These are phyloP conservation scores for Exophiala dermatitidis DNA, from an alignment of 2,329 filamentous ascomycete genomes.

Conservation along the genomic window DNA sequence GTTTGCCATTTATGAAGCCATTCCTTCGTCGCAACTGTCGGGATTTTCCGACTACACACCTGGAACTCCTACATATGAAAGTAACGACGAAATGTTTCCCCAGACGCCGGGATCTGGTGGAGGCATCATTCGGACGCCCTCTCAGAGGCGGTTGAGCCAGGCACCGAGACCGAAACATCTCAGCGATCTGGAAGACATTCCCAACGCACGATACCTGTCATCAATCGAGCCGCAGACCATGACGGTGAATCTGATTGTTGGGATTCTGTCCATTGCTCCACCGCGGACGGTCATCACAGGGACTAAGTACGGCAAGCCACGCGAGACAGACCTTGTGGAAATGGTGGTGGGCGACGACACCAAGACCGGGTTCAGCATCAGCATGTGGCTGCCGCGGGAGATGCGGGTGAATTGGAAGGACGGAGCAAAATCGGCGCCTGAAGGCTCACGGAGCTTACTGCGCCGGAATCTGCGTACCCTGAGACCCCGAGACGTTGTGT, in stretches of 20 bases:
- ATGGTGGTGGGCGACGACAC: conserved; percentile 81
- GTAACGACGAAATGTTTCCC: conserved; percentile 23
- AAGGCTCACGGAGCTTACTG: conserved; percentile 31
- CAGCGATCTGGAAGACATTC: conserved; percentile 62
- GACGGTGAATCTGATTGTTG: conserved; percentile 74
- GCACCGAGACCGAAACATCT: conserved; percentile 35
- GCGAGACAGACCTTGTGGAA: conserved; percentile 61
- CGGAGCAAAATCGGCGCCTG: conserved; percentile 23
- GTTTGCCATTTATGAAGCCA: conserved; percentile 60
- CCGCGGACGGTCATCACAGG: conserved; percentile 63
- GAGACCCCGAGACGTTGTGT: conserved; percentile 65
- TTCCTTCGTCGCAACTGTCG: conserved; percentile 55
- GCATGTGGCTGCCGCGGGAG: conserved; percentile 62
- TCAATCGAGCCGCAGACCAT: conserved; percentile 71
- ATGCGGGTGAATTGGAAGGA: conserved; percentile 26
- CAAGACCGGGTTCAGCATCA: conserved; percentile 68
- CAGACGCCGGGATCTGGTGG: conserved; percentile 13
- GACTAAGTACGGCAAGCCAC: conserved; percentile 40
- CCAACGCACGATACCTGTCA: conserved; percentile 57
- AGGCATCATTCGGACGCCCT: conserved; percentile 24
- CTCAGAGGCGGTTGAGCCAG: conserved; percentile 21
- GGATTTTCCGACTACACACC: conserved; percentile 25
- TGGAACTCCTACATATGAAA: conserved; percentile 26
- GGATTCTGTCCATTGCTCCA: conserved; percentile 64
- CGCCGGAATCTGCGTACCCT: conserved; percentile 43